A percentile compares a stretch with the other conserved stretches of the same genome.
phyloP scores from a whole-genome alignment of 2,329 filamentous ascomycete species.

The Hortaea werneckii region DNA sequence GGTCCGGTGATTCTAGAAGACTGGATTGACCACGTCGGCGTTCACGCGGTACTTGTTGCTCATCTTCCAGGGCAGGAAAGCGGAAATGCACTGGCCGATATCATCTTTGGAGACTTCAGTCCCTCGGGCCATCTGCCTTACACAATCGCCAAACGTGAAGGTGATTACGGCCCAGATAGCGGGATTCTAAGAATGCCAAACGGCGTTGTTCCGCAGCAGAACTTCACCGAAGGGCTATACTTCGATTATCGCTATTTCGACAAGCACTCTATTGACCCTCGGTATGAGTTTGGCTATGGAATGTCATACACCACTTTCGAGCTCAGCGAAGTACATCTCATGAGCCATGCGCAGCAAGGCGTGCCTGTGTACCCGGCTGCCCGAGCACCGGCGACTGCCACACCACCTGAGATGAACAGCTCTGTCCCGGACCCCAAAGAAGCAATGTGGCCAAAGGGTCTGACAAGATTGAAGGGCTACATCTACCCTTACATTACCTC shows the following conservation, averaged over 20 bases:
- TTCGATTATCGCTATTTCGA: conserved; percentile 89
- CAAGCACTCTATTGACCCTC: conserved; percentile 60
- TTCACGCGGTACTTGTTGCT: conserved; percentile 73
- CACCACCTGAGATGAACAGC: conserved; percentile 47
- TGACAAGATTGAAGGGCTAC: conserved; percentile 56
- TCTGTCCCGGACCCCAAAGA: conserved; percentile 45
- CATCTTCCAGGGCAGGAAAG: conserved; percentile 82
- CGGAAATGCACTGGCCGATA: conserved; percentile 67
- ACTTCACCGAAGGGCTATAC: conserved; percentile 73
- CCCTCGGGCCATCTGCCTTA: conserved; percentile 79
- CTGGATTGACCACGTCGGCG: conserved; percentile 66
- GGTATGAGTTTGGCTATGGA: conserved; percentile 79
- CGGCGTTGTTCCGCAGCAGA: conserved; percentile 64
- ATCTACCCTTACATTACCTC: conserved; percentile 60
- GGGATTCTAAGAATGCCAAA: conserved; percentile 62
- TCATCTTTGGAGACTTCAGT: conserved; percentile 69
- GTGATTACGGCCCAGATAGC: conserved; percentile 66
- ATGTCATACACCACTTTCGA: conserved; percentile 70
- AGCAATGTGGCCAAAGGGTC: conserved; percentile 50
- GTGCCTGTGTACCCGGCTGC: conserved; percentile 26
- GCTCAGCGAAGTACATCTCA: conserved; percentile 41
- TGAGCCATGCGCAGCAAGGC: conserved; percentile 22
- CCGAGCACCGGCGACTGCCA: conserved; percentile 29
- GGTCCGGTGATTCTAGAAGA: conserved; percentile 71
- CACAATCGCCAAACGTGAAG: conserved; percentile 64